These are phyloP conservation scores for Arxiozyma slooffiae DNA, from an alignment of 1,139 yeast genomes.

Conservation along the genomic window DNA sequence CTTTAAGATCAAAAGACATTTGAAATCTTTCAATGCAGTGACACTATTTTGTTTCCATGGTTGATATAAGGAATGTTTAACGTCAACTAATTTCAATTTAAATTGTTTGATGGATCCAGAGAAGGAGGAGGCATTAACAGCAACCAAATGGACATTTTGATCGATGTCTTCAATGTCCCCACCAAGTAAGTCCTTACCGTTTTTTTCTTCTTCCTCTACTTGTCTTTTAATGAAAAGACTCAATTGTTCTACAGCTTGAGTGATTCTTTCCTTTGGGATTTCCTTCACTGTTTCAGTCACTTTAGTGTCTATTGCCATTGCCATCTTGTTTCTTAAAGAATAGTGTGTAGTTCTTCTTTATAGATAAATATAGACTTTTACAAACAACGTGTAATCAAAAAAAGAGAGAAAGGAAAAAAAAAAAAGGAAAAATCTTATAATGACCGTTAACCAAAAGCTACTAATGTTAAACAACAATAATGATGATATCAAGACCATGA, in stretches of 20 bases:
- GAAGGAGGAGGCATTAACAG: constrained; percentile 46
- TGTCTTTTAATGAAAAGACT: constrained; percentile 33
- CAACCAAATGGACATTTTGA: constrained; percentile 45
- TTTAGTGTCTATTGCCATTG: constrained; percentile 12
- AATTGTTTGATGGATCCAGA: constrained; percentile 49
- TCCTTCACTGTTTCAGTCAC: neutral
- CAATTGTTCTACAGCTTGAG: constrained; percentile 44
- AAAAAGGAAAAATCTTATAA: too few species aligned
- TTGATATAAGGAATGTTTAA: constrained; percentile 25
- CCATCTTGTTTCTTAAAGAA: too few species aligned
- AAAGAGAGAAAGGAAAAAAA: too few species aligned
- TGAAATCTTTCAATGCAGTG: constrained; percentile 39
- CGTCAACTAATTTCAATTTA: constrained; percentile 57
- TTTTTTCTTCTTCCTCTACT: constrained; percentile 24
- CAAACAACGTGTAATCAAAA: too few species aligned
- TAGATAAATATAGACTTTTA: too few species aligned
- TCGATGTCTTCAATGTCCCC: constrained; percentile 41
- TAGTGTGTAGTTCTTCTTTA: too few species aligned
- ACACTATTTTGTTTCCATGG: constrained; percentile 28
- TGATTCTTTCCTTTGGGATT: constrained; percentile 17
- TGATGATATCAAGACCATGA: too few species aligned
- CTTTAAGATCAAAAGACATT: constrained; percentile 58
- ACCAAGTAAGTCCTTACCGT: constrained; percentile 30
- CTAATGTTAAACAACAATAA: too few species aligned
- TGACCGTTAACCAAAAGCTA: too few species aligned